phyloP scores from a whole-genome alignment of 2,329 filamentous ascomycete species.

The Onygenales sp. region DNA sequence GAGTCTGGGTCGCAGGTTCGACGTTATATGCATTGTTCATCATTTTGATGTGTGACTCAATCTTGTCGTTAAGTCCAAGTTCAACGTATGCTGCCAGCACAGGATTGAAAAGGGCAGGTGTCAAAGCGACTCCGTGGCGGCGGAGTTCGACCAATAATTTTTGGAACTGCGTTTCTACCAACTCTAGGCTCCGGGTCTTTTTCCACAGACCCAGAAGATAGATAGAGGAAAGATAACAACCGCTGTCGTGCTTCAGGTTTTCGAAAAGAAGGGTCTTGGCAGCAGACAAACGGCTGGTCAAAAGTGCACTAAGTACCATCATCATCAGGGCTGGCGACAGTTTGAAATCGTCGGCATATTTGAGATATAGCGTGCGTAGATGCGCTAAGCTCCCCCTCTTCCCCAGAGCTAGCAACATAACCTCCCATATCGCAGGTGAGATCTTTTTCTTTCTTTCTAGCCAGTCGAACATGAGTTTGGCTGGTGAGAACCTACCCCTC shows the following conservation, averaged over 20 bases:
- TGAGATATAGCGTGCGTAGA: constrained; percentile 23
- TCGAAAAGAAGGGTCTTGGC: constrained; percentile 28
- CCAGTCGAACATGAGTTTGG: constrained; percentile 26
- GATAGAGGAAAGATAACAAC: constrained; percentile 26
- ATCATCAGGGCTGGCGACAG: constrained; percentile 24
- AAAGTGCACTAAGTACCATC: constrained; percentile 26
- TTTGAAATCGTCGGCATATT: constrained; percentile 18
- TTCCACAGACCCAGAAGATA: constrained; percentile 31
- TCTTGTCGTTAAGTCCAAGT: constrained; percentile 25
- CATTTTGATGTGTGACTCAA: constrained; percentile 24
- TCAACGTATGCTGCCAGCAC: constrained; percentile 31
- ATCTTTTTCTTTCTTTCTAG: constrained; percentile 24
- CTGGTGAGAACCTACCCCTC: constrained; percentile 28
- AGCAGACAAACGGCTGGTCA: constrained; percentile 27
- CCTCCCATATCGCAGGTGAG: constrained; percentile 26
- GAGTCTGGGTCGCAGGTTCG: constrained; percentile 23
- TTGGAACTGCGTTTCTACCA: constrained; percentile 25
- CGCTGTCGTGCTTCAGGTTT: constrained; percentile 22
- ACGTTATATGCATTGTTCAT: constrained; percentile 24
- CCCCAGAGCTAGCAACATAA: constrained; percentile 26
- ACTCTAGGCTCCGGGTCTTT: constrained; percentile 28
- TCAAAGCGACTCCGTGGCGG: constrained; percentile 22
- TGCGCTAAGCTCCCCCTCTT: constrained; percentile 29
- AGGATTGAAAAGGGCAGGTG: constrained; percentile 31
- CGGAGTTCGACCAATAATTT: constrained; percentile 20